Percentiles rank a stretch among this genome's conserved stretches.
Conservation (phyloP, 495 filamentous ascomycete genomes). For the Hypoxylon rickii region DNA sequence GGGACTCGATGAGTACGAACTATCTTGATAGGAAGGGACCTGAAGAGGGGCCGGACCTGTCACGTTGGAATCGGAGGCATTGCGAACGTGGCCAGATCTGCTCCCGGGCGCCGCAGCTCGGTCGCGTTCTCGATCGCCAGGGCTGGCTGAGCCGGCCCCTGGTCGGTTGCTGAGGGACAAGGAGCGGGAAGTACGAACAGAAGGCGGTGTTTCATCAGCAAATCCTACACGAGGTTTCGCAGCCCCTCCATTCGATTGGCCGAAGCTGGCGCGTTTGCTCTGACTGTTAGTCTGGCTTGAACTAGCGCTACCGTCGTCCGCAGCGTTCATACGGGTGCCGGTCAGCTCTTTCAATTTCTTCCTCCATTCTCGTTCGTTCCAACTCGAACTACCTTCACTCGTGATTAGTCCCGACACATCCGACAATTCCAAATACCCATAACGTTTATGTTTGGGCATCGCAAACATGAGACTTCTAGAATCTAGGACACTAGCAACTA, state of each 20-base stretch:
- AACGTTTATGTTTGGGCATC: slow-evolving; percentile 84
- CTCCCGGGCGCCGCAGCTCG: slow-evolving; percentile 53
- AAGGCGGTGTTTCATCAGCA: slow-evolving; percentile 60
- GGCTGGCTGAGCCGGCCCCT: slow-evolving; percentile 52
- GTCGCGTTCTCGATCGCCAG: slow-evolving; percentile 43
- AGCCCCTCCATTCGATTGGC: slow-evolving; percentile 43
- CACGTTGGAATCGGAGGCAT: slow-evolving; percentile 44
- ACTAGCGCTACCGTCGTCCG: slow-evolving; percentile 50
- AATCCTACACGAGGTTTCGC: slow-evolving; percentile 61
- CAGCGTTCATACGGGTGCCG: slow-evolving; percentile 68
- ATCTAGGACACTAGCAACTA: slow-evolving; percentile 86
- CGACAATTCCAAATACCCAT: slow-evolving; percentile 87
- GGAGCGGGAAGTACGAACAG: slow-evolving; percentile 61
- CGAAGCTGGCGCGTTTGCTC: slow-evolving; percentile 70
- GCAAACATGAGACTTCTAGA: slow-evolving; percentile 95
- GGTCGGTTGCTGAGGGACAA: slow-evolving; percentile 48
- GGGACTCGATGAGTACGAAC: slow-evolving; percentile 23
- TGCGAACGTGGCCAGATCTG: slow-evolving; percentile 41
- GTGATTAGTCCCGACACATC: slow-evolving; percentile 82
- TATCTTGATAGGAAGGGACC: slow-evolving; percentile 25
- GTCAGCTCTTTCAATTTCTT: slow-evolving; percentile 88
- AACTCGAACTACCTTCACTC: slow-evolving; percentile 73
- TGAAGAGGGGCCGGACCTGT: slow-evolving; percentile 50
- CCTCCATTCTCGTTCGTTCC: slow-evolving; percentile 91
- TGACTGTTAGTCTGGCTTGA: slow-evolving; percentile 66